Conservation (phyloP, 2,329 filamentous ascomycete species). For the Juglanconis oblonga region DNA sequence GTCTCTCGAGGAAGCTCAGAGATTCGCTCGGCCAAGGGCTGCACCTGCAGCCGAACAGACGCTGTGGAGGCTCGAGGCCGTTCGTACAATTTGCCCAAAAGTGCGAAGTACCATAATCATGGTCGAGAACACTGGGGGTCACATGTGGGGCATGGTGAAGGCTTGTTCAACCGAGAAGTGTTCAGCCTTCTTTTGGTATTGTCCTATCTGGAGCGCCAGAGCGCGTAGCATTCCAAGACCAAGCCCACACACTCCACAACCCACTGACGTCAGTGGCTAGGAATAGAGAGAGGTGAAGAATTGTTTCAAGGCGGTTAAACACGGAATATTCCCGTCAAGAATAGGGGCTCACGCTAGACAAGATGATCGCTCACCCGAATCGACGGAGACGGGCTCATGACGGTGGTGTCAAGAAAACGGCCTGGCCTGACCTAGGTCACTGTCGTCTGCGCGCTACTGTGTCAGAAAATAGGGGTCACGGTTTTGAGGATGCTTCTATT, state of each 20-base stretch:
- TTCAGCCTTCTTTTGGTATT: no score
- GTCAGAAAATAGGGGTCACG: not conserved
- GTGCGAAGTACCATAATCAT: no score
- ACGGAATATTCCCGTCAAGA: not conserved
- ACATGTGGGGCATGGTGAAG: no score
- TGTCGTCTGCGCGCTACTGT: not conserved
- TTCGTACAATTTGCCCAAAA: not conserved
- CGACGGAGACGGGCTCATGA: not conserved
- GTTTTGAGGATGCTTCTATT: not conserved
- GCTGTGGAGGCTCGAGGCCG: not conserved
- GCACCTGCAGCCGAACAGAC: not conserved
- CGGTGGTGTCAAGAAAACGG: not conserved
- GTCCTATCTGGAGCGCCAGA: no score
- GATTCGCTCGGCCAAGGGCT: no score
- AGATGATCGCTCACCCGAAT: not conserved
- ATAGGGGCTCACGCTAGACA: not conserved
- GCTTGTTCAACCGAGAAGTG: no score
- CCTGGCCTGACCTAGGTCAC: not conserved
- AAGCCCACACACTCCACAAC: not conserved
- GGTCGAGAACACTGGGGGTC: no score
- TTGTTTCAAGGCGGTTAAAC: not conserved
- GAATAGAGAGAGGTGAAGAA: not conserved
- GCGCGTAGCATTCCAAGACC: no score
- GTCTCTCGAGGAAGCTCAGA: no score
- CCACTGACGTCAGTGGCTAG: constrained; percentile 1